phyloP scores from a whole-genome alignment of 2,329 filamentous ascomycete genomes.

The Didymella glomerata region DNA sequence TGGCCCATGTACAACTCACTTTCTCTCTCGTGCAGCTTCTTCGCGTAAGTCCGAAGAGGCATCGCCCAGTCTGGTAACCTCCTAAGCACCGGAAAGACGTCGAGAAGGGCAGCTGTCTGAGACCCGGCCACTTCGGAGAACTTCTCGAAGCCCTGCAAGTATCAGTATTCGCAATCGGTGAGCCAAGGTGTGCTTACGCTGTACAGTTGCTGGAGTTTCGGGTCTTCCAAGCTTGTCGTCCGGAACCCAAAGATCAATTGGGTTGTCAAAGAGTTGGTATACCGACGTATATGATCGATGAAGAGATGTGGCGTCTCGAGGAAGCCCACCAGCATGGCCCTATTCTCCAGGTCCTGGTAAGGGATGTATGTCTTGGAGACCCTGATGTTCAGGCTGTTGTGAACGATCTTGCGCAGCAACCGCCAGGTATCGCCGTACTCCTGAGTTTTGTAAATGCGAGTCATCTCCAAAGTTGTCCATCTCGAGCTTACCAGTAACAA shows the following conservation, averaged over 20 bases:
- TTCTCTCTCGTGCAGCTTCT: conserved; percentile 56
- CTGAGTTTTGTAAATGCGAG: background rate
- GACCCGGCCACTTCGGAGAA: conserved; percentile 56
- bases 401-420: conserved; percentile 32
- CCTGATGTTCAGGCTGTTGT: conserved; percentile 32
- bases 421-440: conserved; percentile 29
- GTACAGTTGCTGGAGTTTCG: conserved; percentile 30
- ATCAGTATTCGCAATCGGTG: background rate
- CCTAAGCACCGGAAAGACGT: conserved; percentile 58
- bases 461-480: background rate
- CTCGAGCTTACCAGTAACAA: conserved; percentile 23
- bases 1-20: conserved; percentile 41
- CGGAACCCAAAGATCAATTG: conserved; percentile 60
- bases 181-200: conserved; percentile 20
- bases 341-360: conserved; percentile 65
- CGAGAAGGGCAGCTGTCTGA: conserved; percentile 55
- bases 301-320: conserved; percentile 56
- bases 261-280: conserved; percentile 59
- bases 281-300: conserved; percentile 57
- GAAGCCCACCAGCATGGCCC: conserved; percentile 61
- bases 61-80: conserved; percentile 43
- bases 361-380: conserved; percentile 49
- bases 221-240: conserved; percentile 27
- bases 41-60: conserved; percentile 53
- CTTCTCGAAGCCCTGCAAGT: conserved; percentile 49